Base-by-base conservation (phyloP, 768 basidiomycete genomes). In the Podaxis sp. region DNA sequence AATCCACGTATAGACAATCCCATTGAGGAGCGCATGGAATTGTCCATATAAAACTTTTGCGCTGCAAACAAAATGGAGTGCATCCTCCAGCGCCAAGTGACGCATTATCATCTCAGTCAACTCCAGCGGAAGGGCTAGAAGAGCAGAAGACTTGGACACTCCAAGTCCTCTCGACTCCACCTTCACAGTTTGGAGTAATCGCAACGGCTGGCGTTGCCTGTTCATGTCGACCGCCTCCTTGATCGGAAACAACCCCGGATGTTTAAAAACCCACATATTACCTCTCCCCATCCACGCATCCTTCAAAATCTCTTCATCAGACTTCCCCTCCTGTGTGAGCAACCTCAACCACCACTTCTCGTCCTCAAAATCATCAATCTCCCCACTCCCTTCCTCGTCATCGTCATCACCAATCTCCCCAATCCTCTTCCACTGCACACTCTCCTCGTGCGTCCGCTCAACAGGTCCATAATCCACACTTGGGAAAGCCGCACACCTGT, bases 221-320 rank as follows among this genome's bases (percentile, higher is more conserved):
- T 55, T 13, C 23, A 46, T 11, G 42, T 18, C 46, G 18, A 28
- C 42, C 16, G 55, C 42, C 25, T 35, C 42, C 25, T 44, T n/a
- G 14, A 56, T 56, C n/a, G 46, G 46, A 25, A 57, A 57, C 18
- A 36, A 18, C 16, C 56, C 56, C 21, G 56, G 56, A 23, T 48
- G 56, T n/a, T 57, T 57, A 40, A 48, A 57, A 36, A 37, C 32
- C 56, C 56, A 57, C 46, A 57, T 47, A 11, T 57, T 57, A 16
- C 56, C 46, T 48, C 13, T 47, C 9, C 56, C 56, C 56, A 57
- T 57, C 44, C 44, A 57, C 13, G 56, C 56, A 7, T 57, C 56
- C 46, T 48, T 10, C 14, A 56, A 27, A 35, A 56, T 56, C 28
- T 56, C 40, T 35, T 56, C 27, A 35, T 56, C 55, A 32, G 55